A percentile compares a stretch with the other conserved stretches of the same genome.
Conservation (phyloP, 2,329 filamentous ascomycete genomes). For the Fusarium citri region DNA sequence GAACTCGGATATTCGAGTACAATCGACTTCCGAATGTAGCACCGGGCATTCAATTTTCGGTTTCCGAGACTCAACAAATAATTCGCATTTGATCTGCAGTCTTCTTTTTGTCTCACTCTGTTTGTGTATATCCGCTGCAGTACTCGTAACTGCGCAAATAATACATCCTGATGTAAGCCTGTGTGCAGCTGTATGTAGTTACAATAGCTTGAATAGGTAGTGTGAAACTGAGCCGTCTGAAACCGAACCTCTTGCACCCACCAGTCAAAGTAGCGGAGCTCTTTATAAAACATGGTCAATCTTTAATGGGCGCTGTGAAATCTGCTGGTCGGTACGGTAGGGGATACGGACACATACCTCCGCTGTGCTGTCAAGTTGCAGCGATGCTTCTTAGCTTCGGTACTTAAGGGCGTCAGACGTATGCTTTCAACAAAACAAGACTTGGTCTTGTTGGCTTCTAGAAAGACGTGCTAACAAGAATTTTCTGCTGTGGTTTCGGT, state of each 20-base stretch:
- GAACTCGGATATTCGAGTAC: conserved; percentile 29
- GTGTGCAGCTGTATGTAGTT: background rate
- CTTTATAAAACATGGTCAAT: background rate
- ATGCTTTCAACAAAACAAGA: conserved; percentile 4
- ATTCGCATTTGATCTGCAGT: conserved; percentile 1
- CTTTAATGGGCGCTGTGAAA: background rate
- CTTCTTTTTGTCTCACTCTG: conserved; percentile 3
- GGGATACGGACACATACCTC: conserved; percentile 18
- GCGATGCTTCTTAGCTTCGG: conserved; percentile 9
- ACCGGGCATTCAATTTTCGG: conserved; percentile 5
- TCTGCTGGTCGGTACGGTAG: background rate
- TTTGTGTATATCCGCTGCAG: background rate
- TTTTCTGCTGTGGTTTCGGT: conserved; percentile 21
- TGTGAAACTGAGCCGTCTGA: conserved; percentile 23
- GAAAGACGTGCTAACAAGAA: conserved; percentile 6
- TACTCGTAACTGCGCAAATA: conserved; percentile 17
- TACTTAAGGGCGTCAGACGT: background rate
- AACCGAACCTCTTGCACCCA: conserved; percentile 12
- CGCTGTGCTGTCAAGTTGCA: background rate
- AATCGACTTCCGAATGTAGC: conserved; percentile 9
- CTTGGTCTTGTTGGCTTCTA: conserved; percentile 2
- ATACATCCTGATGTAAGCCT: background rate
- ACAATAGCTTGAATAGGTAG: background rate
- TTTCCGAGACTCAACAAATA: background rate
- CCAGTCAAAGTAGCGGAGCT: conserved; percentile 12